Conservation (phyloP, 2,329 filamentous ascomycete species). For the Penicillium sp. region DNA sequence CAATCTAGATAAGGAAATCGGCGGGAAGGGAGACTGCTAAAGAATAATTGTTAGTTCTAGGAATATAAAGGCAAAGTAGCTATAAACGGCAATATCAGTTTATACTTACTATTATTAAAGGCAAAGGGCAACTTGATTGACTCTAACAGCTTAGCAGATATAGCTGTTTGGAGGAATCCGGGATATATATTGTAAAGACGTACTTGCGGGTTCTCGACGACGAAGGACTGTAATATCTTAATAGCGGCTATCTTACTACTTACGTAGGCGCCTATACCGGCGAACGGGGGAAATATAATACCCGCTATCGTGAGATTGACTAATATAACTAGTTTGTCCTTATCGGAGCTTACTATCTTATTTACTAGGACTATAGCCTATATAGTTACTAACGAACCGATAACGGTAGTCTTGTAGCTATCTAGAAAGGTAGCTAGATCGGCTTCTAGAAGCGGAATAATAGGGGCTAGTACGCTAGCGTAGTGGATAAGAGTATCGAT, state of each 20-base stretch:
- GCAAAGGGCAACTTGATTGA: conserved; percentile 10
- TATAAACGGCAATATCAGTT: not conserved
- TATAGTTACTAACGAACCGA: conserved; percentile 6
- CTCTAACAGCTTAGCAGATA: conserved; percentile 15
- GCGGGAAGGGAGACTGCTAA: conserved; percentile 23
- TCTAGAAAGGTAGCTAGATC: conserved; percentile 10
- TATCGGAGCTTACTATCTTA: not conserved
- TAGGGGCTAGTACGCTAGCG: conserved; percentile 10
- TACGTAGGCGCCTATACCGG: conserved; percentile 13
- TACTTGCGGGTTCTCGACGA: conserved; percentile 13
- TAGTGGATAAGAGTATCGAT: conserved; percentile 12
- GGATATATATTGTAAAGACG: conserved; percentile 19
- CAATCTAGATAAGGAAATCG: conserved; percentile 38
- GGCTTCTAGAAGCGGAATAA: conserved; percentile 6
- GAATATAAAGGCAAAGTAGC: not conserved
- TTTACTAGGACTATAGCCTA: conserved; percentile 9
- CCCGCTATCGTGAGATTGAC: conserved; percentile 10
- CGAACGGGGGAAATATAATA: conserved; percentile 10
- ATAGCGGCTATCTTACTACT: conserved; percentile 15
- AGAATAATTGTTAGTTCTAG: not conserved
- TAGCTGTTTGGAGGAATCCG: conserved; percentile 17
- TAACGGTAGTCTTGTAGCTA: conserved; percentile 6
- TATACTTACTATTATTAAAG: conserved; percentile 9
- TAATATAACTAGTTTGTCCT: conserved; percentile 5
- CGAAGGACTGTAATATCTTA: conserved; percentile 12